phyloP scores from a whole-genome alignment of 352 stramenopile species.

The Blastocystis sp. region DNA sequence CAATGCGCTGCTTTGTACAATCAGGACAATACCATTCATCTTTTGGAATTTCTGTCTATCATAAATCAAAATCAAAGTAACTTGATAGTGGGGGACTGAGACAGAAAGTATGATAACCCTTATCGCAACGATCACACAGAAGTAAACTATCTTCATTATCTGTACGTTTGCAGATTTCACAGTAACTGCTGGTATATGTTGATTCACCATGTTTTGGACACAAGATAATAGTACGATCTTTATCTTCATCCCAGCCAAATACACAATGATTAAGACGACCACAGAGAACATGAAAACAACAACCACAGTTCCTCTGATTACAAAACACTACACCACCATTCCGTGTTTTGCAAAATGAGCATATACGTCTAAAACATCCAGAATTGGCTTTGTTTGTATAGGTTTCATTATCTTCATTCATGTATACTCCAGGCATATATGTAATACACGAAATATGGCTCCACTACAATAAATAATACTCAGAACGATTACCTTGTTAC shows the following conservation, averaged over 20 bases:
- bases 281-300: slow-evolving; percentile 53
- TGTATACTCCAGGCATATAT: slow-evolving; percentile 60
- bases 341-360: slow-evolving; percentile 42
- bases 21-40: slow-evolving; percentile 69
- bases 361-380: neutral
- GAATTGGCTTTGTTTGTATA: slow-evolving; percentile 58
- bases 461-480: slow-evolving; percentile 17
- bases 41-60: slow-evolving; percentile 17
- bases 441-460: slow-evolving; percentile 46
- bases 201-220: slow-evolving; percentile 16
- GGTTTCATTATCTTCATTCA: slow-evolving; percentile 17
- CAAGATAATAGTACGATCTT: neutral
- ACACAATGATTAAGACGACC: slow-evolving; percentile 36
- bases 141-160: slow-evolving; percentile 67
- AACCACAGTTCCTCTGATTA: neutral
- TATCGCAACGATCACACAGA: slow-evolving; percentile 69
- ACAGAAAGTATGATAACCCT: slow-evolving; percentile 68
- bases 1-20: slow-evolving; percentile 56
- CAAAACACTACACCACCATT: slow-evolving; percentile 59
- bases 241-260: slow-evolving; percentile 59
- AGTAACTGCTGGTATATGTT: neutral
- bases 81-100: slow-evolving; percentile 53
- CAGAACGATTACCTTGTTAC: slow-evolving; percentile 16
- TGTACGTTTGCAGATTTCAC: slow-evolving; percentile 29
- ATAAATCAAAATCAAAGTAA: neutral